Base-by-base conservation (phyloP, 1,284 basidiomycete species). In the Afroboletus lepidellus region DNA sequence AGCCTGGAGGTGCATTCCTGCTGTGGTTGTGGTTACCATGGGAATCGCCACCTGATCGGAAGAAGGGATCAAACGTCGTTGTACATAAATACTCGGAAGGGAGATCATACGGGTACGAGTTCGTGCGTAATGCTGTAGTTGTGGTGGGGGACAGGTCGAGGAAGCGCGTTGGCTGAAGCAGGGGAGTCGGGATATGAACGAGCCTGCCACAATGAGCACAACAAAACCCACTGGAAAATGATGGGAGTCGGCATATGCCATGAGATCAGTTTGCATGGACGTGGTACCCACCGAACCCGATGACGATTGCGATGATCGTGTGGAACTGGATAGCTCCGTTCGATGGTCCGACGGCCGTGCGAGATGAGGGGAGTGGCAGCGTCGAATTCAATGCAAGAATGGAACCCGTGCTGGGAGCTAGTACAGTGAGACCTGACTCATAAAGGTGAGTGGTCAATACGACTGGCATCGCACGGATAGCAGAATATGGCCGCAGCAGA, bases 261-360 rank as follows among this genome's bases (percentile, higher is more conserved):
- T 15, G 20, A 42, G 21, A 8, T 13, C 9, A 7, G 7, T 1
- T 34, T 18, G 30, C 8, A 20, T 12, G 25, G 34, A 45, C 2
- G n/a, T 9, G 2, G 5, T 15, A 53, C 60, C 16, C 43, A 62
- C 61, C 50, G 21, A 62, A 24, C 18, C 63, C 41, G 12, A 64
- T 9, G 25, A 62, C 48, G 32, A 61, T 59, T 3, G 30, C 52
- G 2, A 50, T 2, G 20, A 62, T 53, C 0, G 61, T 62, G 21
- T 29, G 8, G 18, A 23, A 23, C 20, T 59, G 52, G 3, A 63
- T 51, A 5, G 42, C 15, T 18, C 48, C 49, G 6, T 6, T 37
- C 2, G 47, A 13, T 3, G 46, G 9, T 20, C 23, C 24, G 2
- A 25, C 1, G 11, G 25, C 12, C 16, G 46, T 15, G 13, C 23